Evolutionary conservation across 192 early-diverging fungal genomes (phyloP), one percentile per base, ranked within the genome.

Genomic region (Dissophora globulifera): DNA sequence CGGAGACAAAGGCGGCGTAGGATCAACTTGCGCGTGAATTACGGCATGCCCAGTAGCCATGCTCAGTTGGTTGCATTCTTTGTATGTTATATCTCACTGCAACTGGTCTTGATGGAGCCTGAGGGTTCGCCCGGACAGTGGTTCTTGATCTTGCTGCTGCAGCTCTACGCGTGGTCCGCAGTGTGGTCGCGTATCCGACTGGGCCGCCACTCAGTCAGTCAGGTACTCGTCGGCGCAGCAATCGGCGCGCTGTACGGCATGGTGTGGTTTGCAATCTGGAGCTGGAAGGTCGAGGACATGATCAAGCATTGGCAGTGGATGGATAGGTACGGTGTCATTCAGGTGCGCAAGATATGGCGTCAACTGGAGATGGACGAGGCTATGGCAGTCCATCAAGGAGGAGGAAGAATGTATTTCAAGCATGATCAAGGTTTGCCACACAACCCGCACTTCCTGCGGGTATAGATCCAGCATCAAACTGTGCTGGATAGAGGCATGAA

Each of bases 31-130:
- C 70, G 69, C 2, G 75, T 80, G 13, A 78, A 82, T n/a, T 91
- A 93, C 63, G 91, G 89, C 6, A 93, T 93, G 91, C 91, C 91
- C 25, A 86, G 84, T 22, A 84, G 83, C 49, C 91, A 93, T 64
- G 69, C 88, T 22, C 90, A 93, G 55, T 83, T 89, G 55, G 85
- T 91, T 40, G 83, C 86, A 9, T 93, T 84, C 60, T 93, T 90
- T 65, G 83, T 85, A 2, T 74, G 71, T 13, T 91, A 84, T 61
- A 71, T 80, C n/a, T 76, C 72, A 1, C 46, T 76, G 17, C 72
- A 76, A 26, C 46, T 76, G n/a, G 64, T 76, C 6, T 64, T 76
- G 7, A 76, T 76, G 72, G 72, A 76, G 19, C 72, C 72, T 5
- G 72, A 76, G 47, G 72, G 72, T 0, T 76, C 72, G 0, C 27